Base-by-base conservation (phyloP, 2,329 filamentous ascomycete species). In the Penicillium sp. region DNA sequence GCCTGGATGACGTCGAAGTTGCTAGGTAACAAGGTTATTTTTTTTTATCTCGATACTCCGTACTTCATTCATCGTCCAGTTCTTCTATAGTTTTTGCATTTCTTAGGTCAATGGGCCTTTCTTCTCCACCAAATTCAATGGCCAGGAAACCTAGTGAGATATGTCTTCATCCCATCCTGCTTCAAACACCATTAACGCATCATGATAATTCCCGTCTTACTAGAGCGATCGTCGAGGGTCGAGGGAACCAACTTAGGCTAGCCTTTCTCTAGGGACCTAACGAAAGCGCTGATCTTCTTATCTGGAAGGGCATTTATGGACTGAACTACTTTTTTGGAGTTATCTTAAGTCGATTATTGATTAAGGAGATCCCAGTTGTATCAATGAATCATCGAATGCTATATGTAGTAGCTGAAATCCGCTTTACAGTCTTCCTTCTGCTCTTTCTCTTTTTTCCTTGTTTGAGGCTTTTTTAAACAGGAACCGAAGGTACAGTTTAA, bases 141-240 rank as follows among this genome's bases (percentile, higher is more conserved):
- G 77, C 80, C 42, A 83, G 61, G 45, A 77, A 74, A 0, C 81
- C 82, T 0, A 81, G 81, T 6, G 72, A 76, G 72, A 76, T n/a
- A 83, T 0, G 80, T 76, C 63, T 80, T 81, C 5, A 83, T 79
- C 0, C 79, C 79, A 41, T 84, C 81, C 44, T 68, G 72, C 26
- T n/a, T n/a, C n/a, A n/a, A 84, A 67, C 1, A 73, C 58, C 33
- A n/a, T 74, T 69, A 26, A 65, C 48, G 78, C 58, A 81, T 55
- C 79, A 81, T 81, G 57, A 81, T 81, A 53, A 81, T 60, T 0
- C 73, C 78, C 2, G 72, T 73, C 65, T 81, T 81, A 22, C 66
- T 63, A 25, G 66, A 67, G 3, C 78, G 73, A 56, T 81, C 81
- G 2, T 68, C 66, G 0, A 62, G 46, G 2, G 61, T n/a, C 47